phyloP scores from a whole-genome alignment of 2,329 filamentous ascomycete genomes.

The Alternaria novae-zelandiae region DNA sequence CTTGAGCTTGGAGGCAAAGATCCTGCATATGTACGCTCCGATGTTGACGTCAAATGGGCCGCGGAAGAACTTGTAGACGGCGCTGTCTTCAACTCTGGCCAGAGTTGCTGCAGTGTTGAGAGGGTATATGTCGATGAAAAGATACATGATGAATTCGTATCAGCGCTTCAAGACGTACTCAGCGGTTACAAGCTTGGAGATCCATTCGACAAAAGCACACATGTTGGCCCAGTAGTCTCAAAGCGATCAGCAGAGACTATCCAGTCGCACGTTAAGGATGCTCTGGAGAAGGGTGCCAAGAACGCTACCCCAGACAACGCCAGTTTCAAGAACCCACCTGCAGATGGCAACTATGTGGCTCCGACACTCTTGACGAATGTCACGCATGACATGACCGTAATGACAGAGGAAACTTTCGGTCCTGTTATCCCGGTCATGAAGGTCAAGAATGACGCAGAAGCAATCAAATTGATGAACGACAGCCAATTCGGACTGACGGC shows the following conservation, averaged over 20 bases:
- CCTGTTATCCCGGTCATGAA: conserved; percentile 91
- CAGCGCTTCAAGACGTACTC: conserved; percentile 79
- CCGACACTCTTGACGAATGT: conserved; percentile 83
- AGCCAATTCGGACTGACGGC: conserved; percentile 93
- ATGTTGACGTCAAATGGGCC: conserved; percentile 89
- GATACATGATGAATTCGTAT: conserved; percentile 82
- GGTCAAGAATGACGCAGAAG: conserved; percentile 81
- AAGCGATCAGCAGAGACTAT: conserved; percentile 78
- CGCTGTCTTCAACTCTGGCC: conserved; percentile 97
- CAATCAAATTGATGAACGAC: conserved; percentile 87
- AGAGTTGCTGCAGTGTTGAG: conserved; percentile 94
- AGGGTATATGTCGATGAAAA: conserved; percentile 87
- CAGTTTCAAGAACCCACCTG: conserved; percentile 73
- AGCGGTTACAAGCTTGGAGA: conserved; percentile 84
- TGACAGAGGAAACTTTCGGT: conserved; percentile 95
- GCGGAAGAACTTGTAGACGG: conserved; percentile 95
- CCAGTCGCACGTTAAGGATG: conserved; percentile 79
- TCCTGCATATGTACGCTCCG: conserved; percentile 83
- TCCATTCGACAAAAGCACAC: conserved; percentile 77
- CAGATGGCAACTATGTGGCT: conserved; percentile 86
- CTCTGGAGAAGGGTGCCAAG: conserved; percentile 80
- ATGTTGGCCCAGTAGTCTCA: conserved; percentile 88
- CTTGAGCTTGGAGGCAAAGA: conserved; percentile 95
- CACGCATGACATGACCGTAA: conserved; percentile 82
- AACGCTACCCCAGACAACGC: conserved; percentile 83